Evolutionary conservation across 2,329 filamentous ascomycete genomes (phyloP), one percentile per base, ranked within the genome.

Genomic region (Periconia digitata): DNA sequence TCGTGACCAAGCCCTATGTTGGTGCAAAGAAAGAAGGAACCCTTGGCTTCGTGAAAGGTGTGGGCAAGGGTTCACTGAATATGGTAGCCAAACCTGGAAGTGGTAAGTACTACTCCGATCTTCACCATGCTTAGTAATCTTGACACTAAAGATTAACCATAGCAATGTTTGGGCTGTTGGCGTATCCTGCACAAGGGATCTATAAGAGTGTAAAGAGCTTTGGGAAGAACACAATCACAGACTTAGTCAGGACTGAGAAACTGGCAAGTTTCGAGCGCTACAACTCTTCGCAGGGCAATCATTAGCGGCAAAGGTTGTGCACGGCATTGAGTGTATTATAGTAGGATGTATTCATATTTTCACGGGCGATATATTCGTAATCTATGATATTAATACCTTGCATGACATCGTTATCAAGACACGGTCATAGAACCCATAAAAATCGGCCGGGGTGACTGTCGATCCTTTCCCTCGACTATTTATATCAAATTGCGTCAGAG

Each of bases 1-100:
- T 95, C 2, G 78, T 91, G 6, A 90, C 83, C 0, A 89, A 92
- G 55, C 90, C 90, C 0, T 67, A 85, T 1, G 79, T 79, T 47
- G 90, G 84, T 13, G 81, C 80, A 12, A 79, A 79, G 58, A 81
- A 86, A 49, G 80, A 83, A 47, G 84, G 83, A 2, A 62, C 72
- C 2, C 75, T 72, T 5, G 90, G 90, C 1, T 74, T 90, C 6
- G 65, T 47, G 2, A 62, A 62, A 37, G 59, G 71, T 0, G 34
- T 47, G 5, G 27, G 27, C 8, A 32, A 32, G n/a, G 27, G 27
- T 32, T 32, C 27, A 10, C 12, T 32, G 39, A 41, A 41, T 15
- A 2, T 41, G 12, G 39, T 41, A 10, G 16, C 39, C 12, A 41
- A 41, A 23, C 39, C 39, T 27, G 39, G 39, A 3, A 41, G 39